Conservation (phyloP, 331 rosid genomes). For the Saraca asoca region DNA sequence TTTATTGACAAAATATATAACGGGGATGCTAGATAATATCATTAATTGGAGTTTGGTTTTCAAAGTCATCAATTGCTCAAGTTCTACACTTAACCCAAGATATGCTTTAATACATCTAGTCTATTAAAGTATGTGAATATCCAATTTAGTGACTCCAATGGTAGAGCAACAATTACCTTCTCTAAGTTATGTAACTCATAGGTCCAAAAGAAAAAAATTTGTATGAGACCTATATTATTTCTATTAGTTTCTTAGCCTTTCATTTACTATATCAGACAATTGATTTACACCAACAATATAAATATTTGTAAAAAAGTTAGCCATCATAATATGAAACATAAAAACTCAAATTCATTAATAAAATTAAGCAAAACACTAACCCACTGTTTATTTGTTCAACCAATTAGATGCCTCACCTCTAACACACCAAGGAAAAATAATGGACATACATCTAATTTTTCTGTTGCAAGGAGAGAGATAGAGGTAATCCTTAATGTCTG, state of each 20-base stretch:
- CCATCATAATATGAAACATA: constrained; percentile 79
- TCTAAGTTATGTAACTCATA: constrained; percentile 1
- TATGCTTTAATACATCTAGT: not conserved
- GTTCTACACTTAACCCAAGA: constrained; percentile 5
- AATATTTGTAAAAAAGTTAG: constrained; percentile 91
- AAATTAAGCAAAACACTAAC: constrained; percentile 1
- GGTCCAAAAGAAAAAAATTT: not conserved
- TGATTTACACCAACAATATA: constrained; percentile 94
- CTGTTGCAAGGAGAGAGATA: constrained; percentile 79
- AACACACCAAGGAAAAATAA: constrained; percentile 71
- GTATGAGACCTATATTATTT: constrained; percentile 6
- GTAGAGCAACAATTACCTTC: constrained; percentile 4
- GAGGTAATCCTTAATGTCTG: constrained; percentile 93
- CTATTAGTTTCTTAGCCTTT: constrained; percentile 61
- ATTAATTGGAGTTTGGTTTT: not conserved
- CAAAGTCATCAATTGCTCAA: constrained; percentile 29
- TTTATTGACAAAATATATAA: too few species aligned
- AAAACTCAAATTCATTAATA: constrained; percentile 21
- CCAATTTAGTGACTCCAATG: constrained; percentile 12
- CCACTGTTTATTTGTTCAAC: constrained; percentile 17
- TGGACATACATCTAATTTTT: constrained; percentile 77
- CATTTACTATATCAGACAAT: constrained; percentile 84
- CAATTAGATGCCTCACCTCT: constrained; percentile 61
- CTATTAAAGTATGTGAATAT: constrained; percentile 12
- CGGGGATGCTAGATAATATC: constrained; percentile 14